A percentile compares a stretch with the other conserved stretches of the same genome.
Evolutionary conservation across 495 filamentous ascomycete genomes (phyloP).

Genomic region (Aspergillus egyptiacus): DNA sequence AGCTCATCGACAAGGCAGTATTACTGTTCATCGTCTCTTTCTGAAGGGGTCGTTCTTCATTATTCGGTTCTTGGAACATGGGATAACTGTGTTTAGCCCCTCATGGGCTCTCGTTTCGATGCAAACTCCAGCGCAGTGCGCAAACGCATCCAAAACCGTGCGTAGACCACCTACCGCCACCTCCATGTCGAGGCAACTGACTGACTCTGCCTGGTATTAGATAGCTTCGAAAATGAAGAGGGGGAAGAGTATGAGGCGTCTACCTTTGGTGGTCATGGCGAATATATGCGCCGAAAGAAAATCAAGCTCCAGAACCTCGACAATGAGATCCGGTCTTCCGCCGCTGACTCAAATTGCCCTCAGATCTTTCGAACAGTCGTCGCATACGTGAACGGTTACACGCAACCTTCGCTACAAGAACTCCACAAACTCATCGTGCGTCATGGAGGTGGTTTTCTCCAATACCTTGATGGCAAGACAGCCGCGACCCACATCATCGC

Average conservation of each 20-base stretch:
- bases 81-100: conserved; percentile 28
- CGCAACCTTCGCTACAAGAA: conserved; percentile 82
- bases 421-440: conserved; percentile 79
- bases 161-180: conserved; percentile 9
- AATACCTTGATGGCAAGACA: conserved; percentile 93
- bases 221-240: conserved; percentile 60
- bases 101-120: conserved; percentile 76
- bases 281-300: conserved; percentile 92
- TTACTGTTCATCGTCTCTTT: not conserved
- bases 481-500: conserved; percentile 93
- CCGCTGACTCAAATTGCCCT: conserved; percentile 52
- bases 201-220: conserved; percentile 26
- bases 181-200: not conserved
- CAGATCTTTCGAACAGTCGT: conserved; percentile 85
- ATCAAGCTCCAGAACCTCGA: conserved; percentile 93
- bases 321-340: conserved; percentile 63
- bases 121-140: conserved; percentile 69
- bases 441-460: conserved; percentile 87
- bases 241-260: conserved; percentile 90
- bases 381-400: conserved; percentile 88
- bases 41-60: not conserved
- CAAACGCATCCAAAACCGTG: conserved; percentile 74
- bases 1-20: not conserved
- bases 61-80: conserved; percentile 16
- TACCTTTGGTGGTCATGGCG: conserved; percentile 77